phyloP scores from a whole-genome alignment of 768 basidiomycete genomes.

The Lyophyllum decastes region DNA sequence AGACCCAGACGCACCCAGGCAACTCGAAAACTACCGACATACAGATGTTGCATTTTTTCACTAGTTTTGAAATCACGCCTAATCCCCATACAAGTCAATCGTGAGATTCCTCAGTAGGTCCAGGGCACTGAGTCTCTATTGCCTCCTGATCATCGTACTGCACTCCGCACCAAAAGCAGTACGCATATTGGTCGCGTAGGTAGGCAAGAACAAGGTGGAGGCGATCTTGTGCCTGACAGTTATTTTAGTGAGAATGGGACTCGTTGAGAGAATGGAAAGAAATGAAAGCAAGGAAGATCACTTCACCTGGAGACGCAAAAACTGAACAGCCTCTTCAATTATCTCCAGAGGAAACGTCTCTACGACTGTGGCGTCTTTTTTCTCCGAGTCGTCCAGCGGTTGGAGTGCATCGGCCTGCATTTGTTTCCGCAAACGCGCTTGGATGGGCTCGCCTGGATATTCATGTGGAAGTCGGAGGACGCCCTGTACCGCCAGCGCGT shows the following conservation, averaged over 20 bases:
- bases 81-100: slow-evolving; percentile 45
- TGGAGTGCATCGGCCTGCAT: slow-evolving; percentile 76
- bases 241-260: slow-evolving; percentile 13
- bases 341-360: slow-evolving; percentile 50
- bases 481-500: slow-evolving; percentile 49
- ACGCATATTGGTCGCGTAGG: slow-evolving; percentile 68
- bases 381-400: slow-evolving; percentile 45
- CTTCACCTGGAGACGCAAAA: slow-evolving; percentile 65
- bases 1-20: not conserved
- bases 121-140: slow-evolving; percentile 69
- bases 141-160: slow-evolving; percentile 65
- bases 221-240: slow-evolving; percentile 65
- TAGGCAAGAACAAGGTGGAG: slow-evolving; percentile 69
- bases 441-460: slow-evolving; percentile 32
- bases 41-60: not conserved
- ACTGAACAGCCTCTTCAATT: slow-evolving; percentile 67
- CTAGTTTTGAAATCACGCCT: not conserved
- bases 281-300: slow-evolving; percentile 9
- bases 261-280: not conserved
- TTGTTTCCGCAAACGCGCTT: slow-evolving; percentile 64
- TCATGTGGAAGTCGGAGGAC: slow-evolving; percentile 22
- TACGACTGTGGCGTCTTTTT: slow-evolving; percentile 24
- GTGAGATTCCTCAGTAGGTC: slow-evolving; percentile 75
- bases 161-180: slow-evolving; percentile 91
- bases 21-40: not conserved